Conservation (phyloP, 2,329 filamentous ascomycete species). For the Trematosphaeria pertusa region DNA sequence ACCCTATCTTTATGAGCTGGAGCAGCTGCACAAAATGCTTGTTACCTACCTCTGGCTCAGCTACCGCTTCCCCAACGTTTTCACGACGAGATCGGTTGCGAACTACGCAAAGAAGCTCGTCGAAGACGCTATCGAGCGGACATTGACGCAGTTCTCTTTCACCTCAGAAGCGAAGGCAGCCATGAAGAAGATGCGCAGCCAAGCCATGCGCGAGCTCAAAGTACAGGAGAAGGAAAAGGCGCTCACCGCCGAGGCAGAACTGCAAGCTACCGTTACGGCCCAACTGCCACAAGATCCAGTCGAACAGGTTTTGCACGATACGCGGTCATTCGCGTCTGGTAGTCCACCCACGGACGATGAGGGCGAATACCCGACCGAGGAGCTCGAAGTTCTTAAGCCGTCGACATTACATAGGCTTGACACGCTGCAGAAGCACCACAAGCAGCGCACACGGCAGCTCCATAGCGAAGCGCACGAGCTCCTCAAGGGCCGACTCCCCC, state of each 20-base stretch:
- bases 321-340: slow-evolving; percentile 10
- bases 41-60: slow-evolving; percentile 93
- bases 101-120: slow-evolving; percentile 80
- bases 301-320: slow-evolving; percentile 24
- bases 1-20: slow-evolving; percentile 71
- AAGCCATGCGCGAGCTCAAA: slow-evolving; percentile 6
- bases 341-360: slow-evolving; percentile 18
- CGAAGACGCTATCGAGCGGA: slow-evolving; percentile 75
- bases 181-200: slow-evolving; percentile 11
- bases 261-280: slow-evolving; percentile 4
- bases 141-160: slow-evolving; percentile 64
- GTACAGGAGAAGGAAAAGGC: slow-evolving; percentile 11
- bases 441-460: slow-evolving; percentile 2
- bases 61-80: slow-evolving; percentile 84
- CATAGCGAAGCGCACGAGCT: slow-evolving; percentile 4
- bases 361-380: slow-evolving; percentile 24
- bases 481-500: slow-evolving; percentile 1
- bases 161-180: slow-evolving; percentile 20
- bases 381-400: slow-evolving; percentile 14
- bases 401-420: slow-evolving; percentile 3
- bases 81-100: slow-evolving; percentile 75
- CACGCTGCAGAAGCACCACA: slow-evolving; percentile 2
- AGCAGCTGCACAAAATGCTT: slow-evolving; percentile 80
- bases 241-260: neutral
- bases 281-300: slow-evolving; percentile 19